Percentiles rank a stretch among this genome's conserved stretches.
Evolutionary conservation across 495 filamentous ascomycete species (phyloP).

Genomic region (Alectoria sarmentosa): DNA sequence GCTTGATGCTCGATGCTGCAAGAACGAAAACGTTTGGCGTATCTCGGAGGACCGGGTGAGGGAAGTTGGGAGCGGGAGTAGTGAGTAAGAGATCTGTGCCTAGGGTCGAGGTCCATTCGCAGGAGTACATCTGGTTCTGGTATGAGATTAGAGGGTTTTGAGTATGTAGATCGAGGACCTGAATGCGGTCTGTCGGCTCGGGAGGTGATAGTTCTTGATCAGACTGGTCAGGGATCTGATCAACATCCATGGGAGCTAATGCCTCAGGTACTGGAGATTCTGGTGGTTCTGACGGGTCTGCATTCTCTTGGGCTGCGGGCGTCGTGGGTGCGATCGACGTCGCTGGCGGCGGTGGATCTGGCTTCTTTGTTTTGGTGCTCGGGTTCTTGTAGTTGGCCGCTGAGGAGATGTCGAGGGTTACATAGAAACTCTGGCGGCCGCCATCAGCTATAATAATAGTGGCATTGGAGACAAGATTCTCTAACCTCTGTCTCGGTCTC

Average conservation of each 20-base stretch:
- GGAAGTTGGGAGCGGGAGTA: conserved; percentile 35
- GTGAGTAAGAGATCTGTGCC: conserved; percentile 75
- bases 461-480: neutral
- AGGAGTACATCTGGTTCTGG: conserved; percentile 64
- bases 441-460: conserved; percentile 19
- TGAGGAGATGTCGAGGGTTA: conserved; percentile 48
- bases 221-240: neutral
- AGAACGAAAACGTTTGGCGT: conserved; percentile 51
- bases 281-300: conserved; percentile 3
- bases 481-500: conserved; percentile 50
- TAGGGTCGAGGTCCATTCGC: conserved; percentile 67
- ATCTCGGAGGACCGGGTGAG: conserved; percentile 35
- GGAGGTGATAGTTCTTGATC: neutral
- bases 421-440: conserved; percentile 44
- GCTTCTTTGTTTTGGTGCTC: conserved; percentile 31
- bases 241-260: neutral
- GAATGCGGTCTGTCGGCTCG: conserved; percentile 43
- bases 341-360: conserved; percentile 9
- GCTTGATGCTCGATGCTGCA: conserved; percentile 49
- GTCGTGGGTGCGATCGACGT: conserved; percentile 1
- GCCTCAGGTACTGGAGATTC: conserved; percentile 2
- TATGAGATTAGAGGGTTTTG: conserved; percentile 65
- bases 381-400: conserved; percentile 27
- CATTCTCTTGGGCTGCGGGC: conserved; percentile 9
- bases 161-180: conserved; percentile 74